These are phyloP conservation scores for Solanum hybrid DNA, from an alignment of 305 asterid genomes.

Conservation along the genomic window DNA sequence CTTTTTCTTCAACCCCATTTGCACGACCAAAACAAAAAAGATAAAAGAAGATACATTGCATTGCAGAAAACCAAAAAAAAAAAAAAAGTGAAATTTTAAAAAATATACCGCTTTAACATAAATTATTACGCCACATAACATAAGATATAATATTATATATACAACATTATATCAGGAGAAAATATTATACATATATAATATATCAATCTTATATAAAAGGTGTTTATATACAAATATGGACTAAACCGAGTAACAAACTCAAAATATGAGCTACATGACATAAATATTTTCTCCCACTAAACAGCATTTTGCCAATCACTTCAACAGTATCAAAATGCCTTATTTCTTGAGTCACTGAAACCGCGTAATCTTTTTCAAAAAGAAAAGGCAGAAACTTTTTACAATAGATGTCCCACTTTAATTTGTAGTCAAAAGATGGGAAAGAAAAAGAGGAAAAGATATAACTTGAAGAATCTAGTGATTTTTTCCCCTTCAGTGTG, in stretches of 20 bases:
- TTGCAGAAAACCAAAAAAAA: background rate
- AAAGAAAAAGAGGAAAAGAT: background rate
- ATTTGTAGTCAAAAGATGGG: background rate
- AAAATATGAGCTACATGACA: background rate
- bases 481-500: background rate
- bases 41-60: too few relatives aligned
- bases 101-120: background rate
- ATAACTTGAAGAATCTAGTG: background rate
- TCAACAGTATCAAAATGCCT: background rate
- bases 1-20: too few relatives aligned
- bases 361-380: background rate
- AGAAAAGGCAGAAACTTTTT: background rate
- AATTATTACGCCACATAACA: background rate
- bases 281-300: background rate
- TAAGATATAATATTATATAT: too few relatives aligned
- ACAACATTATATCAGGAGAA: background rate
- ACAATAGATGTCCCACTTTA: background rate
- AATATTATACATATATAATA: too few relatives aligned
- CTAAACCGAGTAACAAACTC: too few relatives aligned
- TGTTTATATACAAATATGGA: background rate
- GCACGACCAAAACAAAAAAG: background rate
- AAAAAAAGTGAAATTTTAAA: background rate
- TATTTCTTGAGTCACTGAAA: background rate
- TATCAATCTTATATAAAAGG: background rate
- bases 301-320: background rate